These are phyloP conservation scores for Sonneratia alba DNA, from an alignment of 345 rosid genomes.

Conservation along the genomic window DNA sequence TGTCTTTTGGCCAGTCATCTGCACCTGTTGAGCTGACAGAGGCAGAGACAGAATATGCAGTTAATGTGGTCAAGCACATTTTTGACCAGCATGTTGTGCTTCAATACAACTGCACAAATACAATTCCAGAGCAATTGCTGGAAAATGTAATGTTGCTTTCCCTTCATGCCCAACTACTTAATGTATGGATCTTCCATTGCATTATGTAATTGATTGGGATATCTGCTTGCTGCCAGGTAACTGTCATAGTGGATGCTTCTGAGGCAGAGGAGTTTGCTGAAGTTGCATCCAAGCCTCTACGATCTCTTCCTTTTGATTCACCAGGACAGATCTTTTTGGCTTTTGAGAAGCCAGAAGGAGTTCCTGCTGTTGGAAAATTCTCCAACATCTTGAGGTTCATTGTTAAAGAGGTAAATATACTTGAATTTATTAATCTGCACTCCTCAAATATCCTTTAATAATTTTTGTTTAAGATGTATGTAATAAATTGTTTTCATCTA, in stretches of 20 bases:
- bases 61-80: slow-evolving; percentile 87
- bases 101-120: slow-evolving; percentile 97
- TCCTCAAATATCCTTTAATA: too few species aligned
- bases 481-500: background rate
- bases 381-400: slow-evolving; percentile 78
- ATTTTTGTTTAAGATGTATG: background rate
- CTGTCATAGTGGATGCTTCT: slow-evolving; percentile 80
- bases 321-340: slow-evolving; percentile 90
- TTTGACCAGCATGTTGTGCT: slow-evolving; percentile 80
- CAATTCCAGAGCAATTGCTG: slow-evolving; percentile 87
- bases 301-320: slow-evolving; percentile 82
- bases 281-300: slow-evolving; percentile 56
- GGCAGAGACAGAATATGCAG: slow-evolving; percentile 95
- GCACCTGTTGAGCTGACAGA: slow-evolving; percentile 90
- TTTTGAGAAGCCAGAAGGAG: slow-evolving; percentile 77
- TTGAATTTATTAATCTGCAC: too few species aligned
- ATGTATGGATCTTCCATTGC: background rate
- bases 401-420: slow-evolving; percentile 67
- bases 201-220: background rate
- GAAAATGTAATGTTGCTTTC: slow-evolving; percentile 51
- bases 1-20: slow-evolving; percentile 52
- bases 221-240: slow-evolving; percentile 43
- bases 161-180: background rate
- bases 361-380: slow-evolving; percentile 78
- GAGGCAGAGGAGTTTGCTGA: slow-evolving; percentile 83